These are phyloP conservation scores for Hirschioporus abietinus DNA, from an alignment of 768 basidiomycete genomes.

Conservation along the genomic window DNA sequence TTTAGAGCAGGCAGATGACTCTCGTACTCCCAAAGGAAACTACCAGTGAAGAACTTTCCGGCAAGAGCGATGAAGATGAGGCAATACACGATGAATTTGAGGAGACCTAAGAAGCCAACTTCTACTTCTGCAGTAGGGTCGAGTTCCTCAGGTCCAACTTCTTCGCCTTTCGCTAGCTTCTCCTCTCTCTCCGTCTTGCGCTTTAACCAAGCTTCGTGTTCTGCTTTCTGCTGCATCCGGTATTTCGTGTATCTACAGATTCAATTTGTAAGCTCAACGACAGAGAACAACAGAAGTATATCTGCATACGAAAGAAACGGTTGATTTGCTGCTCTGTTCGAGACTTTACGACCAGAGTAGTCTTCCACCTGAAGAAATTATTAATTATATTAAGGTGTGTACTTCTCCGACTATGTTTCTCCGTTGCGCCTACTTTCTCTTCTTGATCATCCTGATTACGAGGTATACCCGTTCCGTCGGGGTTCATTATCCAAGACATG, in stretches of 20 bases:
- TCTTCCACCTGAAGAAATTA: background rate
- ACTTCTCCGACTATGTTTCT: background rate
- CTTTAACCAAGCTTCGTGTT: constrained; percentile 60
- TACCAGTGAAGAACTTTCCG: constrained; percentile 85
- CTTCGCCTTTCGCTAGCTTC: constrained; percentile 69
- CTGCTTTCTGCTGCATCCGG: constrained; percentile 51
- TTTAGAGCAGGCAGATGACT: constrained; percentile 56
- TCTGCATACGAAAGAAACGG: constrained; percentile 75
- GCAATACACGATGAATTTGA: constrained; percentile 63
- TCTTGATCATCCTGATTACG: constrained; percentile 1
- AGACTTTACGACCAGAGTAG: constrained; percentile 48
- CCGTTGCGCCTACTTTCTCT: background rate
- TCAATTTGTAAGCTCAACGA: background rate
- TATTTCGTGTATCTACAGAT: constrained; percentile 58
- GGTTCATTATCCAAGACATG: constrained; percentile 68
- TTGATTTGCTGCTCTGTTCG: constrained; percentile 76
- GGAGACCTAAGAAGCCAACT: constrained; percentile 55
- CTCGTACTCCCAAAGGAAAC: constrained; percentile 79
- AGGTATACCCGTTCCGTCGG: constrained; percentile 18
- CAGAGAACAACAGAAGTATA: background rate
- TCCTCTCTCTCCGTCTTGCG: constrained; percentile 67
- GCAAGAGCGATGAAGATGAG: constrained; percentile 51
- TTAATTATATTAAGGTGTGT: background rate
- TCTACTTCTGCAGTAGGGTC: constrained; percentile 70
- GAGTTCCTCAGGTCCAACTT: constrained; percentile 63